Base-by-base conservation (phyloP, 371 early-diverging fungal genomes). In the Rhizopus microsporus region DNA sequence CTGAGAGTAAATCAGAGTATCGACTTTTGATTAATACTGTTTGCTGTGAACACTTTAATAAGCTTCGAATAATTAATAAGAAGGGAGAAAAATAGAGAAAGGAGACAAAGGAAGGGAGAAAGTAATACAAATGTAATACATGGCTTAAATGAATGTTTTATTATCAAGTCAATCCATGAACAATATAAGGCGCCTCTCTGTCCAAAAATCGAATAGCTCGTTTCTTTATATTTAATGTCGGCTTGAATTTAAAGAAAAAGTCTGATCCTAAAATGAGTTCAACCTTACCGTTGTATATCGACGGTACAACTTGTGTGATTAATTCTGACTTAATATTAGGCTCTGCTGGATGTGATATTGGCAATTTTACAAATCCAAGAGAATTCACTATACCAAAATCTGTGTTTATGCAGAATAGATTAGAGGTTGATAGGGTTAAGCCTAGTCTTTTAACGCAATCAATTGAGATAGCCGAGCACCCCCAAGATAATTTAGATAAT, bases 181-280 rank as follows among this genome's bases (percentile, higher is more conserved):
- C 60, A 48, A 54, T 42, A 40, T 66, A 66, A 35, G 63, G 66
- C 0, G 65, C 47, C 39, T 71, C 65, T 42, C 51, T 54, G 8
- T 44, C 63, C 16, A 68, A 37, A 16, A 62, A 67, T 4, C 39
- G 49, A 9, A 71, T 60, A 0, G 47, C 44, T 38, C 62, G 62
- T 17, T 59, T 17, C 31, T 45, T 60, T 16, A 71, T 57, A 44
- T 68, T 65, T 15, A 72, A 56, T 0, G 51, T 56, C 0, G 72
- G 66, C 5, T 59, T 56, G 48, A 51, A 63, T 10, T 37, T 46
- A n/a, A 39, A 48, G 47, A 72, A 72, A 37, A 72, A 72, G 33
- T 72, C 72, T 8, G 69, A 63, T 1, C 72, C 72, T 9, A 72
- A 43, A n/a, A 72, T 60, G 8, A 72, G 32, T 15, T 68, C 72